These are phyloP conservation scores for Puccinia coronata DNA, from an alignment of 1,284 basidiomycete genomes.

Conservation along the genomic window DNA sequence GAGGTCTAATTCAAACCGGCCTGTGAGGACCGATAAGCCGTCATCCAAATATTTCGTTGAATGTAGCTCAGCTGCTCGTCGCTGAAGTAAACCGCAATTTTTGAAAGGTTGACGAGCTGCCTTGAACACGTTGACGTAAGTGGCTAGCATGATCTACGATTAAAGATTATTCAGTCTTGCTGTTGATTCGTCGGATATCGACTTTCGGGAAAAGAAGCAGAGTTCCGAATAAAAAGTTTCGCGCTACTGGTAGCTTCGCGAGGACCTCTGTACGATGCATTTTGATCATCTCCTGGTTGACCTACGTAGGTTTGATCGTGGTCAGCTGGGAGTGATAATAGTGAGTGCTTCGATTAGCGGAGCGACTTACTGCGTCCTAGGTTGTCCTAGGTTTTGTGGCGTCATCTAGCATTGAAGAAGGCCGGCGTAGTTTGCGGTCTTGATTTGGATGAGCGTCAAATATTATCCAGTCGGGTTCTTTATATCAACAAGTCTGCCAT, in stretches of 20 bases:
- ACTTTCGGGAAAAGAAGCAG: conserved; percentile 69
- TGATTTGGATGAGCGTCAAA: too few relatives aligned
- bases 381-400: conserved; percentile 63
- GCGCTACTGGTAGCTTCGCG: conserved; percentile 92
- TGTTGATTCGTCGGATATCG: conserved; percentile 62
- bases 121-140: too few relatives aligned
- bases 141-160: conserved; percentile 66
- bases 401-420: conserved; percentile 98
- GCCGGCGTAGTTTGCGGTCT: conserved; percentile 96
- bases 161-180: conserved; percentile 60
- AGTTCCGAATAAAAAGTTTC: conserved; percentile 92
- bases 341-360: background rate
- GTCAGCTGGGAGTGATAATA: background rate
- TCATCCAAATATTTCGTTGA: background rate
- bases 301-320: conserved; percentile 57
- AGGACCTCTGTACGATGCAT: conserved; percentile 97
- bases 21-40: conserved; percentile 18
- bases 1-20: conserved; percentile 40
- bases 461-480: too few relatives aligned
- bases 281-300: conserved; percentile 96
- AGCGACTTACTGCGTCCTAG: background rate
- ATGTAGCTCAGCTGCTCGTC: conserved; percentile 31
- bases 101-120: too few relatives aligned
- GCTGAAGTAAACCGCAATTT: conserved; percentile 40
- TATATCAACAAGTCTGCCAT: background rate